phyloP scores from a whole-genome alignment of 164 flowering plant genomes.

The Amborella trichopoda region DNA sequence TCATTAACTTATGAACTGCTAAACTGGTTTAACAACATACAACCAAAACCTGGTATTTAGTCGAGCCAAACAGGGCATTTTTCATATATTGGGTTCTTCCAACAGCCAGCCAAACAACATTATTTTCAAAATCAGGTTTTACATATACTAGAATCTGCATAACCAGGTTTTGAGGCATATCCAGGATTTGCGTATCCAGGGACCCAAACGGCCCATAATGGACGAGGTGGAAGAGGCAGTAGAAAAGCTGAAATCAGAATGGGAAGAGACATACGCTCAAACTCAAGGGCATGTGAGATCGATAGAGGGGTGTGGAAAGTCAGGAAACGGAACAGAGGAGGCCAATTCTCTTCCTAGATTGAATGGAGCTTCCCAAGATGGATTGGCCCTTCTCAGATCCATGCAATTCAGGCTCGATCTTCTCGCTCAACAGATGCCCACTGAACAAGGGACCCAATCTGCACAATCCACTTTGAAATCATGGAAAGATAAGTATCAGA shows the following conservation, averaged over 20 bases:
- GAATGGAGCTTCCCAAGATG: constrained; percentile 81
- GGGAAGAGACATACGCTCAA: constrained; percentile 41
- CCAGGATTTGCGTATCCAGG: too few species aligned
- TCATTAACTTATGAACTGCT: too few species aligned
- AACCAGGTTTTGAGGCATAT: too few species aligned
- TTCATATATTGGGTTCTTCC: too few species aligned
- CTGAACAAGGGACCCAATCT: constrained; percentile 37
- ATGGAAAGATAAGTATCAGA: constrained; percentile 55
- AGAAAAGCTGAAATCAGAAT: constrained; percentile 54
- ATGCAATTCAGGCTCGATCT: constrained; percentile 73
- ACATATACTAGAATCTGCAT: too few species aligned
- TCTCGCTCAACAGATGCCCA: constrained; percentile 64
- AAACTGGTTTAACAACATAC: too few species aligned
- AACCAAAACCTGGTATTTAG: too few species aligned
- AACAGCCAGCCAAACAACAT: too few species aligned
- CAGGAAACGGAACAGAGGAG: constrained; percentile 19
- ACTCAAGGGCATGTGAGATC: constrained; percentile 38
- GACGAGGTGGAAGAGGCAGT: constrained; percentile 69
- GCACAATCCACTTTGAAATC: constrained; percentile 43
- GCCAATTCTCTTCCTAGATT: constrained; percentile 59
- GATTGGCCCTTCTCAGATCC: constrained; percentile 43
- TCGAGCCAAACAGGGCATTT: too few species aligned
- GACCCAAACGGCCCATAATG: too few species aligned
- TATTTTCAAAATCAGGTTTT: too few species aligned
- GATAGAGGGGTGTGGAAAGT: constrained; percentile 50